Percentiles rank a stretch among this genome's conserved stretches.
These are phyloP conservation scores for Lasiosphaeria ovina DNA, from an alignment of 495 filamentous ascomycete species.

Conservation along the genomic window DNA sequence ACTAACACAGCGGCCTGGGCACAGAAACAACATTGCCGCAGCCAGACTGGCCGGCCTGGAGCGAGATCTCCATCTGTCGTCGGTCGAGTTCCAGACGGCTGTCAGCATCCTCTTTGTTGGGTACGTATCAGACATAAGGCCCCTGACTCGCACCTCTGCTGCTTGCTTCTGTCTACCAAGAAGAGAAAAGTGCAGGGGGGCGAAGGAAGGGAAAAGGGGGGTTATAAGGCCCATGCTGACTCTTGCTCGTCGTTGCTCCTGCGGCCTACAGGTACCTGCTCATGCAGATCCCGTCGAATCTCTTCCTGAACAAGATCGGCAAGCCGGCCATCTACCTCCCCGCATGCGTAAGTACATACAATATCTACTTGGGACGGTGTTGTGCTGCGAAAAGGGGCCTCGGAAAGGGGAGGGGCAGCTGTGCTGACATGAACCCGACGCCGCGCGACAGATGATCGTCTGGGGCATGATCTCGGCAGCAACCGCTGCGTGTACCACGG, in stretches of 20 bases:
- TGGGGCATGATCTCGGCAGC: slow-evolving; percentile 72
- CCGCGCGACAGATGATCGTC: slow-evolving; percentile 51
- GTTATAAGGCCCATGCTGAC: too few relatives aligned
- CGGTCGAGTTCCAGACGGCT: slow-evolving; percentile 55
- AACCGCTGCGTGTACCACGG: slow-evolving; percentile 61
- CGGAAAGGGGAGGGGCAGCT: too few relatives aligned
- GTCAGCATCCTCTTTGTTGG: slow-evolving; percentile 73
- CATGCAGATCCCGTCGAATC: slow-evolving; percentile 61
- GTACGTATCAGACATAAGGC: slow-evolving; percentile 43
- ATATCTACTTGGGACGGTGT: too few relatives aligned
- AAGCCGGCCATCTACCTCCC: slow-evolving; percentile 66
- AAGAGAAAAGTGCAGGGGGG: too few relatives aligned
- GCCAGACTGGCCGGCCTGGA: slow-evolving; percentile 50
- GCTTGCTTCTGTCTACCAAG: too few relatives aligned
- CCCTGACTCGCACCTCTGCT: too few relatives aligned
- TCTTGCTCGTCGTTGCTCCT: too few relatives aligned
- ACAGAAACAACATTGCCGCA: slow-evolving; percentile 53
- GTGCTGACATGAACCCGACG: too few relatives aligned
- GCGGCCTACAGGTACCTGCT: slow-evolving; percentile 46
- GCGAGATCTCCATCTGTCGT: slow-evolving; percentile 44
- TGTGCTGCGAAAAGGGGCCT: too few relatives aligned
- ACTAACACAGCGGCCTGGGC: background rate
- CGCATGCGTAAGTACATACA: slow-evolving; percentile 40
- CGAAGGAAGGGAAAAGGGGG: too few relatives aligned
- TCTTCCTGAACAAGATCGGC: slow-evolving; percentile 57